Evolutionary conservation across 768 basidiomycete genomes (phyloP), one percentile per base, ranked within the genome.

Genomic region (Agrocybe pediades): DNA sequence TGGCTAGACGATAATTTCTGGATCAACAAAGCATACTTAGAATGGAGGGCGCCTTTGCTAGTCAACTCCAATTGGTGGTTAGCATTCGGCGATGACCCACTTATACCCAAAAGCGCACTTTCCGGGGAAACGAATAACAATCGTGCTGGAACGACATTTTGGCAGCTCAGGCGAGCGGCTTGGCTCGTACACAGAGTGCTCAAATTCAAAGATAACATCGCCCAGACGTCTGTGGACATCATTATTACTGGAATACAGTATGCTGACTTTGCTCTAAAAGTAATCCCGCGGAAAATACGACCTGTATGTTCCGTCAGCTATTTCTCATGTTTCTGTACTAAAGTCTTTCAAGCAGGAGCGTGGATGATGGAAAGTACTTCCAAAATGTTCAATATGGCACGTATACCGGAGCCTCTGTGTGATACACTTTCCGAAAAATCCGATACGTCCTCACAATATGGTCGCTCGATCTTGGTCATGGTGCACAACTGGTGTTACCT

Each of bases 31-130:
- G 85, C 92, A 1, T 98, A 98, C 68, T 85, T 90, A 45, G 88
- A 91, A 70, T 92, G 87, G 86, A 82, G 95, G 26, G 82, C 83
- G 0, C 94, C 95, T 0, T 74, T 98, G 9, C 76, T 90, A 51
- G 72, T 98, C 59, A 88, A 98, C 68, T 95, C 94, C 2, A 98
- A 97, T 65, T 98, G 95, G 95, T 98, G 95, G 95, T 75, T 97
- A 20, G 77, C 92, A 2, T 90, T 95, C 66, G 74, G 79, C 40
- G 86, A 95, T 56, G 94, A 97, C 69, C 64, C 78, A 2, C 73
- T 63, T 17, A 78, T 90, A 40, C 93, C 87, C 7, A 69, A 65
- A 6, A 67, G 65, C 43, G 73, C 73, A 13, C 60, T 73, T 19
- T 63, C 62, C 16, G 71, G 70, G 46, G 70, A 74, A 51, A 72